Evolutionary conservation across 805 yeast genomes (phyloP).

Genomic region (Saturnispora hagleri): DNA sequence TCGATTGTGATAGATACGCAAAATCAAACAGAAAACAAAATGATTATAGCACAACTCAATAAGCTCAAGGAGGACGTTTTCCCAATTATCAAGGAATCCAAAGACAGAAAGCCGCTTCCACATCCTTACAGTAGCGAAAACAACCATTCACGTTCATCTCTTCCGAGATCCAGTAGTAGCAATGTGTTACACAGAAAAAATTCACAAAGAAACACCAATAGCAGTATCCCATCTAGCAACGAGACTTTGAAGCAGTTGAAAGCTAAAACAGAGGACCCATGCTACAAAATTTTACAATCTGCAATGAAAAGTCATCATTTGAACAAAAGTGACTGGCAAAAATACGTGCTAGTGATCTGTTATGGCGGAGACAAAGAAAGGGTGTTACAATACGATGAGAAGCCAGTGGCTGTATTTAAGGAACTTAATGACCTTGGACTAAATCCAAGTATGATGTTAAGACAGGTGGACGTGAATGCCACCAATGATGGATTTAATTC

Average conservation of each 20-base stretch:
- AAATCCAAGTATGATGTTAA: constrained; percentile 85
- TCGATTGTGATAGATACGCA: constrained; percentile 17
- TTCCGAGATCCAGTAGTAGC: not conserved
- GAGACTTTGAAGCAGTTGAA: constrained; percentile 79
- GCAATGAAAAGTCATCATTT: constrained; percentile 83
- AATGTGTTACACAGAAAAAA: not conserved
- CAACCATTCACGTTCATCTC: not conserved
- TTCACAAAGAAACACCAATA: constrained; percentile 9
- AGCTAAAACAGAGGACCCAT: constrained; percentile 86
- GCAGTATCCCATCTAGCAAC: constrained; percentile 11
- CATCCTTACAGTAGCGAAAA: constrained; percentile 32
- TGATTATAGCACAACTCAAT: constrained; percentile 43
- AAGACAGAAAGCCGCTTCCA: constrained; percentile 62
- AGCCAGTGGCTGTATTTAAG: constrained; percentile 78
- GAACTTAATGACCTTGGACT: constrained; percentile 78
- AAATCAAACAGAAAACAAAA: constrained; percentile 19
- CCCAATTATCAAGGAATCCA: constrained; percentile 52
- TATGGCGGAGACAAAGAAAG: constrained; percentile 91
- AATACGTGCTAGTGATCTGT: constrained; percentile 81
- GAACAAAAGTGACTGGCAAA: constrained; percentile 72
- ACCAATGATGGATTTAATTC: constrained; percentile 15
- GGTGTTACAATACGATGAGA: constrained; percentile 72
- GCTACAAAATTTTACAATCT: constrained; percentile 76
- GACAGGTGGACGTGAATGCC: constrained; percentile 60
- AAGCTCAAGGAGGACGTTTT: constrained; percentile 54